Conservation (phyloP, 139 green algal species). For the Tetraselmis striata region DNA sequence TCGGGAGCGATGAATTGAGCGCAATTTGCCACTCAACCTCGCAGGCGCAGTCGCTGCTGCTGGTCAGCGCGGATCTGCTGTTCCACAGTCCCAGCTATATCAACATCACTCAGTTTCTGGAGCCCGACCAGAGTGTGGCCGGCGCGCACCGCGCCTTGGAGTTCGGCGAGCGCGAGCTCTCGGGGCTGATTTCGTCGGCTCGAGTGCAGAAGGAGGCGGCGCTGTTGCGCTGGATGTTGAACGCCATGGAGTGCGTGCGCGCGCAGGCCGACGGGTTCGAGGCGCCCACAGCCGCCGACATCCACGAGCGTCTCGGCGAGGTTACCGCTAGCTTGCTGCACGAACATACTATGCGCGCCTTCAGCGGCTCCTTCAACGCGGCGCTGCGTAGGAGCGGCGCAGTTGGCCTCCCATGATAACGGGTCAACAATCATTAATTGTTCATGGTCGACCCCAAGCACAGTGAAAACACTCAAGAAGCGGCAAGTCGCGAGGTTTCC, state of each 20-base stretch:
- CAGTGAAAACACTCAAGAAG: no score
- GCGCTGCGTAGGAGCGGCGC: no score
- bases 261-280: background rate
- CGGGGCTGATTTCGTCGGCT: background rate
- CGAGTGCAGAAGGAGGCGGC: background rate
- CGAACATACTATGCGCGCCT: background rate
- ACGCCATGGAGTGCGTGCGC: background rate
- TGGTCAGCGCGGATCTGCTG: background rate
- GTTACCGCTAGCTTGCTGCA: background rate
- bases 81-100: background rate
- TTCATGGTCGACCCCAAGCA: no score
- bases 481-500: no score
- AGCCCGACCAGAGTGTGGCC: background rate
- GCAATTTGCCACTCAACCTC: no score
- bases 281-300: background rate
- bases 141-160: background rate
- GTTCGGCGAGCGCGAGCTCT: background rate
- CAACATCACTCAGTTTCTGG: background rate
- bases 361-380: background rate
- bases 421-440: no score
- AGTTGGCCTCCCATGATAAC: no score
- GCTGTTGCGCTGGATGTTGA: background rate
- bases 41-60: background rate
- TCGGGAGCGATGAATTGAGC: no score
- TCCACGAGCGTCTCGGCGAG: background rate